Conservation (phyloP, 2,329 filamentous ascomycete genomes). For the Grosmannia serpens region DNA sequence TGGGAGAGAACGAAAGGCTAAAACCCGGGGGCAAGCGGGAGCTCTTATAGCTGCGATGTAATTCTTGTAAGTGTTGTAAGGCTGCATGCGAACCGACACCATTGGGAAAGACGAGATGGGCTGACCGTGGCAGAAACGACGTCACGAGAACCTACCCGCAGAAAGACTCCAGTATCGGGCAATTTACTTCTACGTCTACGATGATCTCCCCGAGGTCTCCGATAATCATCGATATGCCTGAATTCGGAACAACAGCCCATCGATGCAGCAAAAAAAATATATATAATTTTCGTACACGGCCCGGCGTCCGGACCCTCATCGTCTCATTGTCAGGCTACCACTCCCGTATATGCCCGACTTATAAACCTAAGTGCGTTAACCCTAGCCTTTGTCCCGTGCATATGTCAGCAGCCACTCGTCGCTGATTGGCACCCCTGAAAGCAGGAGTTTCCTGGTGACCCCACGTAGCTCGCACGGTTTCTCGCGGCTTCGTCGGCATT, state of each 20-base stretch:
- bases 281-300: neutral
- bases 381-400: neutral
- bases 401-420: neutral
- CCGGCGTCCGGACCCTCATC: neutral
- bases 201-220: neutral
- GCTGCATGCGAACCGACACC: neutral
- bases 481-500: neutral
- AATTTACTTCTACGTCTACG: neutral
- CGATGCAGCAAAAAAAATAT: neutral
- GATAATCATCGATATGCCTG: neutral
- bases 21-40: neutral
- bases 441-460: neutral
- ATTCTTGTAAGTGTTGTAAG: neutral
- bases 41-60: neutral
- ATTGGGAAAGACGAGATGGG: neutral
- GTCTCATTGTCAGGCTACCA: slow-evolving; percentile 1
- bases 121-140: neutral
- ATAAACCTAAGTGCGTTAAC: neutral
- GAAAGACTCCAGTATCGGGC: neutral
- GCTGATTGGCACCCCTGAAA: neutral
- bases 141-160: neutral
- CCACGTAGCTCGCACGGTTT: neutral
- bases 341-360: slow-evolving; percentile 1
- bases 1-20: neutral
- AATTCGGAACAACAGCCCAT: neutral